Evolutionary conservation across 1,284 basidiomycete species (phyloP), one percentile per base, ranked within the genome.

Genomic region (Spongiforma sp.): DNA sequence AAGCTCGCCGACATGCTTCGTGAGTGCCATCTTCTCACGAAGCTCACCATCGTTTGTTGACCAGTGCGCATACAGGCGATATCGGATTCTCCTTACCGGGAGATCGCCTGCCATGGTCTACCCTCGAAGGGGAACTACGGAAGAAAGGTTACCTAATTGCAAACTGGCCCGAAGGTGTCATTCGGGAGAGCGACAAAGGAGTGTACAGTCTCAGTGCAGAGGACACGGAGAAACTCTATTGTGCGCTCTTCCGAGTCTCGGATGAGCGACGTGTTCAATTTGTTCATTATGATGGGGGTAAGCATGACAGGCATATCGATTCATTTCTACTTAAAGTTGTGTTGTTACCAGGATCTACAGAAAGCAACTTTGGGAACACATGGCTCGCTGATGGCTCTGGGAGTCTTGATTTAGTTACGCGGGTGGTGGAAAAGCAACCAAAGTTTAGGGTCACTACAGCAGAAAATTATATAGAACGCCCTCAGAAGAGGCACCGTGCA

Each of bases 61-160:
- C 36, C 24, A 26, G 2, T 7, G 12, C 33, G 4, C 14, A 8
- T 21, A 11, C 21, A 66, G 65, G 60, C 4, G 36, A 58, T 6
- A 58, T 65, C 2, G 43, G 48, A 1, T 62, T 66, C 26, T 33
- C 14, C 7, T 3, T 66, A 5, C 7, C 46, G 4, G 50, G 57
- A 0, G 52, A 30, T 62, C 56, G 43, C 3, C n/a, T 68, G 1
- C 63, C 63, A 3, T 66, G 66, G 63, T 57, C 59, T 7, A 68
- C 56, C 0, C 62, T 67, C 11, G 41, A 61, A 28, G 32, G 19
- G 3, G 46, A 61, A 2, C 14, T 68, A 5, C 14, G 2, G 5
- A 62, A 57, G 41, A 37, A 32, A 19, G 54, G 56, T 4, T 66
- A 62, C 28, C 24, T 0, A 28, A 66, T 66, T 10, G 5, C 36